phyloP scores from a whole-genome alignment of 2,329 filamentous ascomycete genomes.

The Fusarium odoratissimum region DNA sequence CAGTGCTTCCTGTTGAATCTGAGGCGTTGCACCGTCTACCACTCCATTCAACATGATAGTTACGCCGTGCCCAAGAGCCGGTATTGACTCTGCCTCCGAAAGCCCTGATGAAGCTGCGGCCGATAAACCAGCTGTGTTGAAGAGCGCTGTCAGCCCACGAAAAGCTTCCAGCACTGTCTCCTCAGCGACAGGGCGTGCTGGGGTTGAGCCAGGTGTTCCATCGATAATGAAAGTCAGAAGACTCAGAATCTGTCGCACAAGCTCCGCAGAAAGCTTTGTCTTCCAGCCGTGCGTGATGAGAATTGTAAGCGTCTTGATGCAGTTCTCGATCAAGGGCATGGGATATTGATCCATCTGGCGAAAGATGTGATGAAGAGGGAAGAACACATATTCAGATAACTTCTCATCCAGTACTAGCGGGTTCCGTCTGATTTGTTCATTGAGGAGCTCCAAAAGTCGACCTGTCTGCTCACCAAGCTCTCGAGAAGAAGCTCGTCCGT shows the following conservation, averaged over 20 bases:
- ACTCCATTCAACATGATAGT: conserved; percentile 82
- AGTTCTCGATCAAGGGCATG: conserved; percentile 77
- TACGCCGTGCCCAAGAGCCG: conserved; percentile 83
- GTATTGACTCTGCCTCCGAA: conserved; percentile 71
- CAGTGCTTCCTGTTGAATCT: conserved; percentile 79
- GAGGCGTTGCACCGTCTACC: conserved; percentile 70
- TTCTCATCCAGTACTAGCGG: conserved; percentile 75
- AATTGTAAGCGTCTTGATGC: conserved; percentile 78
- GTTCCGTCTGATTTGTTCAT: conserved; percentile 57
- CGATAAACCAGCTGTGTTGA: conserved; percentile 67
- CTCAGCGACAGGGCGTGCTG: conserved; percentile 66
- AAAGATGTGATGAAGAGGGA: conserved; percentile 89
- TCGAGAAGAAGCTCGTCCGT: conserved; percentile 55
- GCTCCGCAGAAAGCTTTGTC: conserved; percentile 72
- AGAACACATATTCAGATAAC: conserved; percentile 94
- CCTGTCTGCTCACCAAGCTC: conserved; percentile 59
- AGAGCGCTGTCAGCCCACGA: conserved; percentile 73
- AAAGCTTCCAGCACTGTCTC: conserved; percentile 81
- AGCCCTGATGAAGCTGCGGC: conserved; percentile 61
- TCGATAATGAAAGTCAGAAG: conserved; percentile 85
- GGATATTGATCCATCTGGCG: conserved; percentile 79
- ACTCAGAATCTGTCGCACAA: conserved; percentile 87
- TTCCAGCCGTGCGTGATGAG: conserved; percentile 86
- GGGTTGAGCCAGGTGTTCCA: conserved; percentile 69
- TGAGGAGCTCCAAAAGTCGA: conserved; percentile 60